Evolutionary conservation across 768 basidiomycete genomes (phyloP).

Genomic region (Lentinus brumalis): DNA sequence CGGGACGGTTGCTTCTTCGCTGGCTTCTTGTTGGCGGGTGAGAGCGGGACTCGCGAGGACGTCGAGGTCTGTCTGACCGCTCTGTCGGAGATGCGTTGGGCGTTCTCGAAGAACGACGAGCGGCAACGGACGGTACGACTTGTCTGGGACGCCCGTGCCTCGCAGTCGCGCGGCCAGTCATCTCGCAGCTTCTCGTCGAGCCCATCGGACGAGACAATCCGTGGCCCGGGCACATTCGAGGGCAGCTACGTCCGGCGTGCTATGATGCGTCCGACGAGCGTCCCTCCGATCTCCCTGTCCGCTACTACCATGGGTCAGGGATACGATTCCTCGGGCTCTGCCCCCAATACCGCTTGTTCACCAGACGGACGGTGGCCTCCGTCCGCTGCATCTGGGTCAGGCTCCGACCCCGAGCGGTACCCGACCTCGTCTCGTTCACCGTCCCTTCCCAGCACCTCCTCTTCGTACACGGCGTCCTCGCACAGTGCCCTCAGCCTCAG

Average conservation of each 20-base stretch:
- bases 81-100: constrained; percentile 83
- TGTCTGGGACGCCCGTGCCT: constrained; percentile 40
- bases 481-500: constrained; percentile 16
- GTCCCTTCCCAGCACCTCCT: constrained; percentile 15
- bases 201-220: constrained; percentile 19
- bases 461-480: constrained; percentile 13
- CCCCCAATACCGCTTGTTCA: constrained; percentile 26
- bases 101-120: constrained; percentile 73
- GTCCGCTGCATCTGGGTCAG: constrained; percentile 15
- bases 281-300: constrained; percentile 28
- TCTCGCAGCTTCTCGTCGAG: constrained; percentile 20
- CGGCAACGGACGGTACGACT: constrained; percentile 60
- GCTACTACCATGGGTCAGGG: constrained; percentile 17
- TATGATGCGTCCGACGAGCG: constrained; percentile 25
- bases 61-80: constrained; percentile 65
- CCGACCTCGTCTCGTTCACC: constrained; percentile 23
- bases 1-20: constrained; percentile 92
- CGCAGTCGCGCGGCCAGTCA: constrained; percentile 19
- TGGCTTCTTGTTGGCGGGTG: constrained; percentile 68
- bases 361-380: constrained; percentile 18
- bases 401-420: constrained; percentile 22
- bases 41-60: constrained; percentile 54
- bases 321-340: constrained; percentile 17
- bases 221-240: constrained; percentile 13
- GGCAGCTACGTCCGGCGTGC: constrained; percentile 22